Base-by-base conservation (phyloP, 2,329 filamentous ascomycete species). In the Ophiostoma himal-ulmi region DNA sequence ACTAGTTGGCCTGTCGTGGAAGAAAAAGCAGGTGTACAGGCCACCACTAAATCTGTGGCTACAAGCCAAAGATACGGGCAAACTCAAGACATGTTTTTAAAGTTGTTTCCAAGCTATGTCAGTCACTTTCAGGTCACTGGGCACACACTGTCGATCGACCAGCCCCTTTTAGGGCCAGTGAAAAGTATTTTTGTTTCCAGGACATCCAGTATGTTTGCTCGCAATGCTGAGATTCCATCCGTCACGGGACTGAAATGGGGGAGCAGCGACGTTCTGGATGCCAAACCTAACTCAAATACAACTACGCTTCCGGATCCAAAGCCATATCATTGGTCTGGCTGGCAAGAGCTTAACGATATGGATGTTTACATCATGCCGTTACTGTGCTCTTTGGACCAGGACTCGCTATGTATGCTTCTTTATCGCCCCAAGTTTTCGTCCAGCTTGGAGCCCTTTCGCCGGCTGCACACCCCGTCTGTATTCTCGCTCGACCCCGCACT, bases 351-450 rank as follows among this genome's bases (percentile, higher is more conserved):
- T 48, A 13, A 8, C 52, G 52, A 57, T 57, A 22, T 57, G 4
- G 52, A 57, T 26, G 52, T 57, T 10, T 57, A 57, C 52, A 57
- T 57, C 52, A 30, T 57, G 52, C 52, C 52, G n/a, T 13, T 57
- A n/a, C n/a, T 57, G 8, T 26, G 52, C 22, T 10, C 22, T 57
- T 22, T 57, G n/a, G n/a, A 26, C n/a, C 5, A 26, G n/a, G 52
- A 57, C 22, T 22, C 52, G 5, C 3, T 57, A 22, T 57, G 52
- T 26, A n/a, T 57, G 8, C 52, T 57, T 57, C 52, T 57, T 10
- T 22, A 10, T 57, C 52, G 52, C n/a, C 13, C 52, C n/a, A 57
- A 57, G 52, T 13, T n/a, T 22, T 26, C n/a, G n/a, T 57, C 52
- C 52, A 57, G 52, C n/a, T 6, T 13, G 13, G 52, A 22, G n/a